Evolutionary conservation across 306 rosid species (phyloP), one percentile per base, ranked within the genome.

Genomic region (Cucurbita argyrosperma): DNA sequence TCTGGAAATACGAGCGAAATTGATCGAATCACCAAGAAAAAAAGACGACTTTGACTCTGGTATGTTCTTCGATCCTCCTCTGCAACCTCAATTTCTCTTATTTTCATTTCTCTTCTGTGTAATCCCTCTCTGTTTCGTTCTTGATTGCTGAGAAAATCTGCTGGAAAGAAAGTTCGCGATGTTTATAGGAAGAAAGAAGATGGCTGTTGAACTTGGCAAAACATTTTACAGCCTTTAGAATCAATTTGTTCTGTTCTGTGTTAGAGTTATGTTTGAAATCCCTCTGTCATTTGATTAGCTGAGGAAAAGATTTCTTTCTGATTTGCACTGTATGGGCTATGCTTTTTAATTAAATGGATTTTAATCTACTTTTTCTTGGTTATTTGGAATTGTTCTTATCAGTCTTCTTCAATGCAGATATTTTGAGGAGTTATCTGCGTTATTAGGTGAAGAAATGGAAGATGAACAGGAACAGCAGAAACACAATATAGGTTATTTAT

Each of bases 401-500:
- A 66, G 47, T 11, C 47, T 49, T 19, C 19, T 68, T 68, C 73
- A 23, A 47, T 68, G 73, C 56, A 68, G 73, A 7, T 49, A 23
- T 46, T 23, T 66, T 68, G 56, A 42, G 6, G 73, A 5, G 18
- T 46, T 6, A 19, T 21, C 55, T 67, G 35, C 56, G 39, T 47
- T 68, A 21, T 66, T 51, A 23, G n/a, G 40, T 55, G 68, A 58
- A 58, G 40, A 43, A 72, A 74, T 74, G 77, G 77, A 74, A 0
- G 70, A 26, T 7, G 67, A 18, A 10, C 69, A 58, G 77, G 77
- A 59, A 40, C 68, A 74, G 15, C 66, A 74, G 77, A 58, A 12
- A 13, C 77, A 59, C 10, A 40, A 23, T 42, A 39, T 14, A 43
- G 77, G 77, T 74, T n/a, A 59, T 59, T 59, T 74, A 70, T 45